Conservation (phyloP, 352 stramenopile genomes). For the Globisporangium echinulatum region DNA sequence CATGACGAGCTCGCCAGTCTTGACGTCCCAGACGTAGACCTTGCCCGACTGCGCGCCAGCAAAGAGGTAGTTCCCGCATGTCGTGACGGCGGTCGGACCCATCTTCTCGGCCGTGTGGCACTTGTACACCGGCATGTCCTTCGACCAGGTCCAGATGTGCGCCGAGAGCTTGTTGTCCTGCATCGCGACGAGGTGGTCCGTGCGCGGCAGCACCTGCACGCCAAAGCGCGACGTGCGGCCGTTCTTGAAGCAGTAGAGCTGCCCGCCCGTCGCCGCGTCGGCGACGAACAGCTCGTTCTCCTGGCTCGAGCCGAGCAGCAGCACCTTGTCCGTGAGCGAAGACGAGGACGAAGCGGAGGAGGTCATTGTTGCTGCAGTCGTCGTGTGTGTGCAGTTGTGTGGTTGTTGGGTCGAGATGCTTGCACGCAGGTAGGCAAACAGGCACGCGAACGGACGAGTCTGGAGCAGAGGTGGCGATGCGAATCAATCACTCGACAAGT, state of each 20-base stretch:
- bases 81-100: conserved; percentile 44
- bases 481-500: not conserved
- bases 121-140: conserved; percentile 66
- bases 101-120: conserved; percentile 75
- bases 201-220: conserved; percentile 50
- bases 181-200: conserved; percentile 57
- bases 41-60: conserved; percentile 71
- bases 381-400: not conserved
- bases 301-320: conserved; percentile 59
- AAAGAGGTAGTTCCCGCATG: conserved; percentile 70
- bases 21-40: conserved; percentile 83
- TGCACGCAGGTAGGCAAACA: conserved; percentile 11
- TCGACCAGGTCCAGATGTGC: conserved; percentile 59
- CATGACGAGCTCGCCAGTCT: conserved; percentile 69
- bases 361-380: conserved; percentile 15
- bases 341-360: conserved; percentile 34
- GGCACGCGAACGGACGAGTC: not conserved
- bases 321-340: conserved; percentile 48
- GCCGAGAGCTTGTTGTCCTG: conserved; percentile 64
- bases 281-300: conserved; percentile 61
- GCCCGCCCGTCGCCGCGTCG: conserved; percentile 47
- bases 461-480: not conserved
- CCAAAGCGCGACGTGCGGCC: conserved; percentile 40
- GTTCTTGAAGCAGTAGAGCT: conserved; percentile 77
- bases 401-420: not conserved